phyloP scores from a whole-genome alignment of 306 rosid genomes.

The Cercis canadensis region DNA sequence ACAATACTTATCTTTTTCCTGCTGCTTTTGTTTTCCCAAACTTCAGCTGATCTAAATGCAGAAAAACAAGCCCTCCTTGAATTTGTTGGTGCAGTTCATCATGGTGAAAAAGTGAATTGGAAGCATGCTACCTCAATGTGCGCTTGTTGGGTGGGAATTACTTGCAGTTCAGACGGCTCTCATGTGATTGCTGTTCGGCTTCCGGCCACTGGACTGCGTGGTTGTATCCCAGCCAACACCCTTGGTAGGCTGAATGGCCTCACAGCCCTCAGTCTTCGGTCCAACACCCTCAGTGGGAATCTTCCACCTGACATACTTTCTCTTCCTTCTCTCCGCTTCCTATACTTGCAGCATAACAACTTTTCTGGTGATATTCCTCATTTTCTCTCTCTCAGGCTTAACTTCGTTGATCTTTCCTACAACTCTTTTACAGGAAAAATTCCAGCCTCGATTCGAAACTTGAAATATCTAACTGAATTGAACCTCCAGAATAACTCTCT shows the following conservation, averaged over 20 bases:
- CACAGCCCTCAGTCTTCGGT: constrained; percentile 72
- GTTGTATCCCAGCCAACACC: constrained; percentile 70
- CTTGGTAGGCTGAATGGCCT: constrained; percentile 71
- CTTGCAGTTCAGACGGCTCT: constrained; percentile 52
- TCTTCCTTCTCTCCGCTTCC: constrained; percentile 64
- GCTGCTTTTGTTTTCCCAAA: constrained; percentile 39
- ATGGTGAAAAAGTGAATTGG: constrained; percentile 75
- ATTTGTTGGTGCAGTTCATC: constrained; percentile 71
- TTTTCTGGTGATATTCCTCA: constrained; percentile 70
- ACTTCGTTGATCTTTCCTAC: constrained; percentile 72
- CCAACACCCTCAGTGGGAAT: constrained; percentile 67
- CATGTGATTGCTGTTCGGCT: constrained; percentile 69
- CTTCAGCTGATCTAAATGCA: constrained; percentile 61
- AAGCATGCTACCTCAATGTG: constrained; percentile 62
- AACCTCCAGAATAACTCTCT: constrained; percentile 74
- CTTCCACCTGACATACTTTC: constrained; percentile 72
- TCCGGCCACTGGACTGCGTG: constrained; percentile 70
- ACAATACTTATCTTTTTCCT: constrained; percentile 44
- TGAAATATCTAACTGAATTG: constrained; percentile 56
- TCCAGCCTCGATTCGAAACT: constrained; percentile 56
- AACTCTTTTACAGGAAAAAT: constrained; percentile 74
- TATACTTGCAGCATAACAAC: constrained; percentile 71
- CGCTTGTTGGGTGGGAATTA: constrained; percentile 79
- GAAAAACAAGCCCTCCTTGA: constrained; percentile 86
- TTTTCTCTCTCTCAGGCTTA: constrained; percentile 56